Base-by-base conservation (phyloP, 2,329 filamentous ascomycete species). In the Fusarium foetens region DNA sequence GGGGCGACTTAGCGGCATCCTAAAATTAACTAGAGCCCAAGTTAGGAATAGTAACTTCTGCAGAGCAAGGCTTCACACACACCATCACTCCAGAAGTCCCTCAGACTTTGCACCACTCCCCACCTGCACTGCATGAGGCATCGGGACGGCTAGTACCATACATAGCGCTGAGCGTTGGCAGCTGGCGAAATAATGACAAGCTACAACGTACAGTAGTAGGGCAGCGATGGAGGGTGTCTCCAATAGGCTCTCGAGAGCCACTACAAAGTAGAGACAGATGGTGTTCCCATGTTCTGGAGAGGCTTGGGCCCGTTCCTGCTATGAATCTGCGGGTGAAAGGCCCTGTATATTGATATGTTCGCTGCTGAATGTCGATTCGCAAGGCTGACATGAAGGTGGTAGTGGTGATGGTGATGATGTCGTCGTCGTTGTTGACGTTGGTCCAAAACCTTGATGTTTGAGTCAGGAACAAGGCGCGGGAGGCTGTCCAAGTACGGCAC, bases 81-180 rank as follows among this genome's bases (percentile, higher is more conserved):
- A 64, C 59, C 65, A 61, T 54, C 51, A 58, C 43, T 52, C 35
- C 71, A 73, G 67, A 76, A 76, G 75, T 77, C 66, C 75, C 75
- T 76, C 71, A 74, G 35, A 53, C 53, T 71, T 59, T 58, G 49
- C 64, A 69, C 51, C 53, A 54, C 49, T 59, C 55, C 55, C 63
- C 71, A 71, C 67, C 51, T 58, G 45, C 43, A 67, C 65, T 54
- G 59, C 60, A 72, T 62, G 51, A 52, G 52, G 66, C 46, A 59
- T 75, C 63, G 63, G 70, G 58, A 75, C 75, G 66, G 71, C 63
- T 74, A 76, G 68, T 59, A 54, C 64, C 45, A 61, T 61, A 23
- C 54, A 62, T 60, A n/a, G 63, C 65, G 70, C 72, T 65, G 61
- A 63, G 58, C 48, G 62, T 61, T 71, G 65, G 63, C 63, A 68